Base-by-base conservation (phyloP, 495 filamentous ascomycete species). In the Viridothelium virens region DNA sequence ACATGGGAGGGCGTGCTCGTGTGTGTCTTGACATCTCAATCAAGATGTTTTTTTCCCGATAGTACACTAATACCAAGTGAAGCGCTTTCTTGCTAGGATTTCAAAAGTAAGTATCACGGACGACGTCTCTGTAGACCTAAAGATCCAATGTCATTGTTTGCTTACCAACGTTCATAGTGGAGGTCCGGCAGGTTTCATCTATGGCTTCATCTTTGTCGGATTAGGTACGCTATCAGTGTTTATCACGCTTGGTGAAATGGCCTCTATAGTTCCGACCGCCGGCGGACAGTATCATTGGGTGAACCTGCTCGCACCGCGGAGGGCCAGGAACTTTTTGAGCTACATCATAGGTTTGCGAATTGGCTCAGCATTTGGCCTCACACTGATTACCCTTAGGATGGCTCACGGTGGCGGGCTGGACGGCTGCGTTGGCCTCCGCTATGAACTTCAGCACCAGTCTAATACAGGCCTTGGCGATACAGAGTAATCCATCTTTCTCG, bases 201-300 rank as follows among this genome's bases (percentile, higher is more conserved):
- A 70, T 25, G 66, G 63, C 39, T 75, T 70, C 67, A 68, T 74
- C 62, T 66, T 68, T 31, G 65, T 66, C 18, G 68, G 63, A 53
- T 56, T 50, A 64, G 63, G 67, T 48, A 65, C 68, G 53, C 56
- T 67, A 63, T 68, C 65, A 53, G 70, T 68, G 56, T 66, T 70
- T 72, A 67, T 63, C n/a, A 63, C 70, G 34, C 65, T 72, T 38
- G 70, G 68, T 1, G 70, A 72, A 63, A 72, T 77, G 70, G 73
- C 75, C 6, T 75, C 73, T n/a, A 70, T 77, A 44, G 39, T 68
- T 14, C 68, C 71, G 10, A 73, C 67, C 5, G 46, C 70, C n/a
- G 70, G 67, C 14, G 75, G 75, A 9, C 75, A 77, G 66, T 77
- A 77, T 63, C 72, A 75, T 65, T 76, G 74, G 74, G 74, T 74